These are phyloP conservation scores for Passalora sequoiae DNA, from an alignment of 2,329 filamentous ascomycete genomes.

Conservation along the genomic window DNA sequence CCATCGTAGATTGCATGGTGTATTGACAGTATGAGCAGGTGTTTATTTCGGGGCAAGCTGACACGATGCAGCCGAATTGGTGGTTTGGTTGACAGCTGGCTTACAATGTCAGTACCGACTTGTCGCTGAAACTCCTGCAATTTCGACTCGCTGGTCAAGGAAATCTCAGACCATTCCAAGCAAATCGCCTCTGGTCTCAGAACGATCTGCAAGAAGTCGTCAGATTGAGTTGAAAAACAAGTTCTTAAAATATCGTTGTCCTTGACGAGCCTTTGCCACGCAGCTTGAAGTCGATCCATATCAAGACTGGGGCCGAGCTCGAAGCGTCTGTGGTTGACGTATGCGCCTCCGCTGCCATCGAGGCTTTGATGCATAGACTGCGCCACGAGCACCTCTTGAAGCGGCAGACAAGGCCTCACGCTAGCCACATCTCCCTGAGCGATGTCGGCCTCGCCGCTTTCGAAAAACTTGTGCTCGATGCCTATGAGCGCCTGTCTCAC, in stretches of 20 bases:
- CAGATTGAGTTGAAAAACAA: constrained; percentile 7
- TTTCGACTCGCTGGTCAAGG: not conserved
- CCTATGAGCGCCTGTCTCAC: not conserved
- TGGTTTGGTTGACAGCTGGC: constrained; percentile 1
- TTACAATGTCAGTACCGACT: constrained; percentile 7
- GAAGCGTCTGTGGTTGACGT: constrained; percentile 13
- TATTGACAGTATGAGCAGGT: constrained; percentile 8
- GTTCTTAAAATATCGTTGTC: constrained; percentile 14
- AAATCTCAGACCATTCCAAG: not conserved
- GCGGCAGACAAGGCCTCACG: constrained; percentile 10
- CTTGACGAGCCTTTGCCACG: constrained; percentile 8
- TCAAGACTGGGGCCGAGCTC: constrained; percentile 5
- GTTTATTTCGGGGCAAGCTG: not conserved
- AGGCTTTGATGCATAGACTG: constrained; percentile 9
- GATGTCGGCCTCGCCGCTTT: not conserved
- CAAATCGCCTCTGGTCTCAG: constrained; percentile 4
- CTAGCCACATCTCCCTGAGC: not conserved
- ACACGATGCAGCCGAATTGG: constrained; percentile 5
- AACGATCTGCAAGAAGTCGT: constrained; percentile 12
- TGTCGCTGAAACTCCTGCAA: constrained; percentile 1
- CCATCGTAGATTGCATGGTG: constrained; percentile 15
- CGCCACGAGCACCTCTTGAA: constrained; percentile 11
- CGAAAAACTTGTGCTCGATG: constrained; percentile 2
- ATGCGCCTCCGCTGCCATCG: constrained; percentile 10
- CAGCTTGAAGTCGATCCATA: constrained; percentile 3